phyloP scores from a whole-genome alignment of 768 basidiomycete genomes.

The Clavulina sp. region DNA sequence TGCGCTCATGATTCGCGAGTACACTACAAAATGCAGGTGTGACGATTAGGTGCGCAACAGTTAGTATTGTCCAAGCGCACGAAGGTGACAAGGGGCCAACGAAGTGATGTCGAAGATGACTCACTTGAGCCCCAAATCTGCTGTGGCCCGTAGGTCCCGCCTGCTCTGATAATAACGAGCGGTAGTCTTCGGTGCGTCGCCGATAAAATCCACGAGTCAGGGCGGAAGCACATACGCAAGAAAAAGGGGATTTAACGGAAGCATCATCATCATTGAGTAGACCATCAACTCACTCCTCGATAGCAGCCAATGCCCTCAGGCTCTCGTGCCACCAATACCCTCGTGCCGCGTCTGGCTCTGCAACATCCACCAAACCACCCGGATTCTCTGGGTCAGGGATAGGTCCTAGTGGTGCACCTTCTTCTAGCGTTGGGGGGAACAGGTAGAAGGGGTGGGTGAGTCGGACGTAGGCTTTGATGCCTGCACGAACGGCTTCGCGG shows the following conservation, averaged over 20 bases:
- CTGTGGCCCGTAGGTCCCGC: slow-evolving; percentile 69
- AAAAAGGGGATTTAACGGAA: background rate
- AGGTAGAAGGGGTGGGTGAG: slow-evolving; percentile 67
- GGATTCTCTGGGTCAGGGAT: no score
- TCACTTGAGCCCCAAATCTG: slow-evolving; percentile 49
- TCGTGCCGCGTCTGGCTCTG: slow-evolving; percentile 46
- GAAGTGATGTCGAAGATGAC: slow-evolving; percentile 16
- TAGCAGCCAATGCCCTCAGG: slow-evolving; percentile 51
- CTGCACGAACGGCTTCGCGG: slow-evolving; percentile 59
- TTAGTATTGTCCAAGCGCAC: slow-evolving; percentile 1
- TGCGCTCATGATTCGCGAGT: slow-evolving; percentile 53
- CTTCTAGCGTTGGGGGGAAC: slow-evolving; percentile 21
- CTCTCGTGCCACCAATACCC: slow-evolving; percentile 88
- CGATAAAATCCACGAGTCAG: background rate
- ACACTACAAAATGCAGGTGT: slow-evolving; percentile 26
- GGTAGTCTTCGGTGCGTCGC: slow-evolving; percentile 40
- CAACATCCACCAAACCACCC: no score
- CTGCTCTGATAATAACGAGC: slow-evolving; percentile 58
- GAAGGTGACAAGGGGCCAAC: background rate
- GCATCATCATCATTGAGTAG: slow-evolving; percentile 4
- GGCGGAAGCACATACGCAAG: background rate
- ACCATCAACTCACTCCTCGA: slow-evolving; percentile 45
- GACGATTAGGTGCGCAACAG: background rate
- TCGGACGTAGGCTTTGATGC: slow-evolving; percentile 63
- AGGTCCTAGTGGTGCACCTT: slow-evolving; percentile 33